A percentile compares a stretch with the other conserved stretches of the same genome.
Evolutionary conservation across 1,139 yeast genomes (phyloP).

Genomic region (Zygoascus sp.): DNA sequence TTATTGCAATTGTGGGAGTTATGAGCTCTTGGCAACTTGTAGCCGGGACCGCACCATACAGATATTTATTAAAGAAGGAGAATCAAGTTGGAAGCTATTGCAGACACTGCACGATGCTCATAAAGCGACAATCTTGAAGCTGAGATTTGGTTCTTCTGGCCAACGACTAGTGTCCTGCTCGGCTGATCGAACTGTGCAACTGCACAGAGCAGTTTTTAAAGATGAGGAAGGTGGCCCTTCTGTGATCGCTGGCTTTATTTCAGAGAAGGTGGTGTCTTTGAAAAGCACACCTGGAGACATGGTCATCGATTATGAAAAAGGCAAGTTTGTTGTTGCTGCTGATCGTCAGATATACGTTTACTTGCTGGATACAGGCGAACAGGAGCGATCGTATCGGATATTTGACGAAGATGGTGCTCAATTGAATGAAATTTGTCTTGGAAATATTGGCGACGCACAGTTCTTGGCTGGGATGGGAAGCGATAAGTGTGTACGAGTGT

Average conservation of each 20-base stretch:
- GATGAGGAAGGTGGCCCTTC: conserved; percentile 19
- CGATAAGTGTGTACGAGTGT: conserved; percentile 55
- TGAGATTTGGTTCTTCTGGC: conserved; percentile 32
- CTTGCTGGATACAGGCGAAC: conserved; percentile 38
- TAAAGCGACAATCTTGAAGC: conserved; percentile 48
- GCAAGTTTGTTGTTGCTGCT: conserved; percentile 45
- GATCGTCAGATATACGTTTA: conserved; percentile 48
- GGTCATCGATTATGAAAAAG: conserved; percentile 31
- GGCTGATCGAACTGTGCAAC: conserved; percentile 53
- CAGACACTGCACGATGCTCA: conserved; percentile 54
- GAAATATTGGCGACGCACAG: conserved; percentile 11
- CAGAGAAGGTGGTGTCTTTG: conserved; percentile 47
- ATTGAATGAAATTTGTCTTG: conserved; percentile 26
- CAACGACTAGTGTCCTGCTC: conserved; percentile 49
- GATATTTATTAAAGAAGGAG: conserved; percentile 35
- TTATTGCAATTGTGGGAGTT: conserved; percentile 14
- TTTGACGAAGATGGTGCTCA: conserved; percentile 27
- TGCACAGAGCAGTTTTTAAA: conserved; percentile 41
- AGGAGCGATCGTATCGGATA: conserved; percentile 42
- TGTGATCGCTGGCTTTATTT: conserved; percentile 28
- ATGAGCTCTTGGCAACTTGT: conserved; percentile 29
- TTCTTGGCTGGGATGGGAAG: conserved; percentile 44
- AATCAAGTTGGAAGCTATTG: conserved; percentile 44
- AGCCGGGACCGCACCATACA: conserved; percentile 64
- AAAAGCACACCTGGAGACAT: conserved; percentile 47